A percentile compares a stretch with the other conserved stretches of the same genome.
These are phyloP conservation scores for Cyberlindnera misumaiensis DNA, from an alignment of 805 yeast species.

Conservation along the genomic window DNA sequence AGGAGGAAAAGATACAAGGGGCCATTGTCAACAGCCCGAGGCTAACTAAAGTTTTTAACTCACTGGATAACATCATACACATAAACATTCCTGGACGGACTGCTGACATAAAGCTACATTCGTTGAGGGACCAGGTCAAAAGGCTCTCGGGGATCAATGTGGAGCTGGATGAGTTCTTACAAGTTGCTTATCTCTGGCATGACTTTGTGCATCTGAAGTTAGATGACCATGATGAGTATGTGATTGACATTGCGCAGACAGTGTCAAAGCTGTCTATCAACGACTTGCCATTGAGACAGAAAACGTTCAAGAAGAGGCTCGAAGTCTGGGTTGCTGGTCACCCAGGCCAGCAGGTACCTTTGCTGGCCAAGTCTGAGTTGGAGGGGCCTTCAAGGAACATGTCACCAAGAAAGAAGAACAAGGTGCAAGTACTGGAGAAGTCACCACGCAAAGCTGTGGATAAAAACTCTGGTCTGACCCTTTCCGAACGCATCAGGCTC, in stretches of 20 bases:
- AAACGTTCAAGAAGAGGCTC: constrained; percentile 8
- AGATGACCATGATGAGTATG: constrained; percentile 13
- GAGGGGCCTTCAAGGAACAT: not conserved
- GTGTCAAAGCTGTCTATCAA: constrained; percentile 5
- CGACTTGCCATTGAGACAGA: constrained; percentile 4
- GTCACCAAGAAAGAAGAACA: constrained; percentile 7
- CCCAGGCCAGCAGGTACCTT: constrained; percentile 12
- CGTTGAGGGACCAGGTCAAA: constrained; percentile 12
- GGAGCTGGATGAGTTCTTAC: constrained; percentile 12
- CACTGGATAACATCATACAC: constrained; percentile 14
- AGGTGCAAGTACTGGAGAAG: constrained; percentile 3
- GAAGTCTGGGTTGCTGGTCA: constrained; percentile 15
- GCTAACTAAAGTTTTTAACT: constrained; percentile 10
- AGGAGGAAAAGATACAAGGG: constrained; percentile 8
- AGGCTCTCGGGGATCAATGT: constrained; percentile 7
- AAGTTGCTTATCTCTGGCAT: constrained; percentile 18
- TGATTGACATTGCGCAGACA: constrained; percentile 15
- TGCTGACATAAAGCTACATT: constrained; percentile 14
- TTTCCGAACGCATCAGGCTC: constrained; percentile 33
- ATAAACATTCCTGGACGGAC: constrained; percentile 12
- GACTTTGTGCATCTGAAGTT: constrained; percentile 11
- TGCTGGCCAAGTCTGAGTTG: not conserved
- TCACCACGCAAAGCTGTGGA: not conserved
- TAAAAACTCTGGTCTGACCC: constrained; percentile 17
- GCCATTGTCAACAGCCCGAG: constrained; percentile 23